Evolutionary conservation across 805 yeast genomes (phyloP).

Genomic region (Nakazawaea sp.): DNA sequence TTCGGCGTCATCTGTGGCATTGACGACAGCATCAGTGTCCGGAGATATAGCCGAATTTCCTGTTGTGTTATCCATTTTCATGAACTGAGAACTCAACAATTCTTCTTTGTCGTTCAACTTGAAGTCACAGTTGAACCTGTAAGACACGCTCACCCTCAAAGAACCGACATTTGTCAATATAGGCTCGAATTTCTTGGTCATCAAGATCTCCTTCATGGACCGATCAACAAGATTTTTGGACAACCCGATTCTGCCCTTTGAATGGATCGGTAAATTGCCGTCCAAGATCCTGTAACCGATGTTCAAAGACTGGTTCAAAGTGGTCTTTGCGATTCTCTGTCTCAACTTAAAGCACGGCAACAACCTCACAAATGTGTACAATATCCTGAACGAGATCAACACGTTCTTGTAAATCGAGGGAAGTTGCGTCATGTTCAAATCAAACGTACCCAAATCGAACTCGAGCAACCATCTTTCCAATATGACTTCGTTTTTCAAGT

Average conservation of each 20-base stretch:
- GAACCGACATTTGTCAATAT: conserved; percentile 73
- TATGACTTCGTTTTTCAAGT: conserved; percentile 76
- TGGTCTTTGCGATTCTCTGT: conserved; percentile 31
- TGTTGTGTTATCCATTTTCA: conserved; percentile 31
- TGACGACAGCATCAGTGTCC: not conserved
- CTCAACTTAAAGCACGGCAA: conserved; percentile 67
- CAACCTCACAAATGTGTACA: conserved; percentile 58
- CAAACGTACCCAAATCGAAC: conserved; percentile 45
- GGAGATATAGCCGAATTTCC: not conserved
- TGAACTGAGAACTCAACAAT: conserved; percentile 50
- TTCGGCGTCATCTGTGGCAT: not conserved
- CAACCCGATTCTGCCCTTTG: conserved; percentile 81
- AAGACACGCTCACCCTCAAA: conserved; percentile 69
- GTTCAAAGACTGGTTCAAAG: conserved; percentile 27
- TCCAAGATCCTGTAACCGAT: conserved; percentile 62
- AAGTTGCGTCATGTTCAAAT: conserved; percentile 36
- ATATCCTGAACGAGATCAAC: conserved; percentile 63
- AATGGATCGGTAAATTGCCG: conserved; percentile 71
- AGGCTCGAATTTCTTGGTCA: conserved; percentile 59
- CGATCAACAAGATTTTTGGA: conserved; percentile 37
- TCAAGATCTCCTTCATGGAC: conserved; percentile 32
- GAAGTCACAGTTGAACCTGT: conserved; percentile 66
- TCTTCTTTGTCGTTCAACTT: conserved; percentile 61
- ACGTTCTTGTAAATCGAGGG: conserved; percentile 70
- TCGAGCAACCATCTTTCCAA: conserved; percentile 92